These are phyloP conservation scores for Noccaea caerulescens DNA, from an alignment of 345 rosid genomes.

Conservation along the genomic window DNA sequence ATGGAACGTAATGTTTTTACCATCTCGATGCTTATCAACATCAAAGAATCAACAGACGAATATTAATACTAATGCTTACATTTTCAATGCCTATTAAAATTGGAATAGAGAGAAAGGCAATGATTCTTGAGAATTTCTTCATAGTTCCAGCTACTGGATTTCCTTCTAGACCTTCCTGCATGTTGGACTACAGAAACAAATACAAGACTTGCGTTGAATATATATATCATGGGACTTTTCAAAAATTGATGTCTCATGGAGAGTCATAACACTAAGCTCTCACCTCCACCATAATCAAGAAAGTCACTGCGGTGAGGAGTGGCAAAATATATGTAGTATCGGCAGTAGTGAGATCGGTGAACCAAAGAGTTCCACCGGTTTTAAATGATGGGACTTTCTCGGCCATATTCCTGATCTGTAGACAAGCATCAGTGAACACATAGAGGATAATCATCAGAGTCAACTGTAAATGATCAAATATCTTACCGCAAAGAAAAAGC, in stretches of 20 bases:
- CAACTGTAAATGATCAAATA: conserved; percentile 18
- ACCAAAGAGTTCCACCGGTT: conserved; percentile 72
- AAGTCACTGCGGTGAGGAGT: conserved; percentile 57
- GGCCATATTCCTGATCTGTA: conserved; percentile 69
- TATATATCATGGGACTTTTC: too few species aligned
- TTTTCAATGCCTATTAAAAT: conserved; percentile 57
- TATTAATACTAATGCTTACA: conserved; percentile 22
- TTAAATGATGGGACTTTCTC: conserved; percentile 76
- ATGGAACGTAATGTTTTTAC: conserved; percentile 1
- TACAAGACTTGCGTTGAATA: not conserved
- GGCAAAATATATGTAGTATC: conserved; percentile 66
- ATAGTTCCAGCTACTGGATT: conserved; percentile 60
- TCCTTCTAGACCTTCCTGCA: conserved; percentile 70
- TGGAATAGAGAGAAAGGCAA: conserved; percentile 59
- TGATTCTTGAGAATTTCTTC: conserved; percentile 62
- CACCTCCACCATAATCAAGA: conserved; percentile 69
- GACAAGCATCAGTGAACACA: not conserved
- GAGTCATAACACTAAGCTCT: not conserved
- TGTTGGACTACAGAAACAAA: conserved; percentile 45
- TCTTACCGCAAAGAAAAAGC: conserved; percentile 72
- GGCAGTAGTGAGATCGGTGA: conserved; percentile 63
- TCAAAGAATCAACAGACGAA: conserved; percentile 4
- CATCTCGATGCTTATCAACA: conserved; percentile 8
- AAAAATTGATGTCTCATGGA: too few species aligned
- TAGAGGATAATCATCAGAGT: conserved; percentile 8